Conservation (phyloP, 768 basidiomycete species). For the Chalciporus chontae region DNA sequence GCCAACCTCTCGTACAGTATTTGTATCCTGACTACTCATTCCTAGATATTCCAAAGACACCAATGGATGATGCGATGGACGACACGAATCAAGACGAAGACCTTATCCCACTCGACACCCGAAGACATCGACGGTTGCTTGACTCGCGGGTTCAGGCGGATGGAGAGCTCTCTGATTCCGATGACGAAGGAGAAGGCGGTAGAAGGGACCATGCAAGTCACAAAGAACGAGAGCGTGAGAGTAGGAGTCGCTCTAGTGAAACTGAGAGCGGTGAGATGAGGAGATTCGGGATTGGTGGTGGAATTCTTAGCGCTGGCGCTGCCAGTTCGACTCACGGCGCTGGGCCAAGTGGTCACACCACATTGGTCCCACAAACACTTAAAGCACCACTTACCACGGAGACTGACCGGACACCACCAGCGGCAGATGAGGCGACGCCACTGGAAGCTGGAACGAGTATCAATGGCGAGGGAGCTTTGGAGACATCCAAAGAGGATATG, state of each 20-base stretch:
- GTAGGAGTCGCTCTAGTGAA: constrained; percentile 39
- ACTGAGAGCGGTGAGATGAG: constrained; percentile 41
- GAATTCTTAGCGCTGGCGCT: constrained; percentile 64
- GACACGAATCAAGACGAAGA: constrained; percentile 84
- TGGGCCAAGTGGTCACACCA: constrained; percentile 70
- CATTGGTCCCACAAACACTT: constrained; percentile 32
- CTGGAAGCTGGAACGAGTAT: constrained; percentile 13
- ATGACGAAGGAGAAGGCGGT: constrained; percentile 93
- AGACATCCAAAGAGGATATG: constrained; percentile 25
- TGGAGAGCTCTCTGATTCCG: constrained; percentile 92
- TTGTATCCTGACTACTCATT: not conserved
- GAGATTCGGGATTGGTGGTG: constrained; percentile 65
- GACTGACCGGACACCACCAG: constrained; percentile 27
- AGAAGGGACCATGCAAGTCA: constrained; percentile 66
- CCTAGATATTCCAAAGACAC: constrained; percentile 77
- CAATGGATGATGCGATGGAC: constrained; percentile 82
- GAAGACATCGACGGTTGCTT: constrained; percentile 71
- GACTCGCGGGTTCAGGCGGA: constrained; percentile 83
- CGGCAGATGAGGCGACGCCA: constrained; percentile 16
- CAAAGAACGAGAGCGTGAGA: constrained; percentile 46
- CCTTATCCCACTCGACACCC: constrained; percentile 68
- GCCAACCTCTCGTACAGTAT: not conserved
- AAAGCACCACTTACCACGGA: constrained; percentile 32
- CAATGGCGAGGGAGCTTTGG: constrained; percentile 13
- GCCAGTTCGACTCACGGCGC: constrained; percentile 61